These are phyloP conservation scores for Plasmodium fragile DNA, from an alignment of 169 alveolate species.

Conservation along the genomic window DNA sequence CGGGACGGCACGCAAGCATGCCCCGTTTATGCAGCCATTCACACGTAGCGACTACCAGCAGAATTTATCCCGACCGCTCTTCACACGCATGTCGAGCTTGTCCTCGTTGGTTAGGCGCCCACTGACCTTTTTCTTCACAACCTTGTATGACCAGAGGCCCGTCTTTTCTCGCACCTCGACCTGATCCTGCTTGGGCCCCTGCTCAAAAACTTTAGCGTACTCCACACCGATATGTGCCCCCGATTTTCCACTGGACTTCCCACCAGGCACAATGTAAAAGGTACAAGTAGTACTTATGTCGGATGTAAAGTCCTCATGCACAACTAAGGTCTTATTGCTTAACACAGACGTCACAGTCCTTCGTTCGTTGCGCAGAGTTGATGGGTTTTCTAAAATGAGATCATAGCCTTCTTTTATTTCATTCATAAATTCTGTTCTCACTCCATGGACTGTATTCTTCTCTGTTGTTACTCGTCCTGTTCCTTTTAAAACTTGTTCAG, in stretches of 20 bases:
- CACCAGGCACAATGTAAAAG: constrained; percentile 39
- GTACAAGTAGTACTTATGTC: constrained; percentile 83
- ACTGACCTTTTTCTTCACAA: constrained; percentile 80
- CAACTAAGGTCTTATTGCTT: constrained; percentile 80
- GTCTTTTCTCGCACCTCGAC: constrained; percentile 82
- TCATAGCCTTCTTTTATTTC: constrained; percentile 80
- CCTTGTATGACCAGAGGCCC: constrained; percentile 86
- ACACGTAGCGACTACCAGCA: constrained; percentile 77
- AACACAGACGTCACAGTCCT: constrained; percentile 76
- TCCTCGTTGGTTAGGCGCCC: constrained; percentile 84
- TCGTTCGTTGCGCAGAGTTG: constrained; percentile 78
- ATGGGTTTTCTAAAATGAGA: constrained; percentile 79
- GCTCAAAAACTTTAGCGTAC: constrained; percentile 50
- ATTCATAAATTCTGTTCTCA: constrained; percentile 82
- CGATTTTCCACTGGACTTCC: neutral
- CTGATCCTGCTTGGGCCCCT: constrained; percentile 33
- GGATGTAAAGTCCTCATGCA: constrained; percentile 79
- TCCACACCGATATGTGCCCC: constrained; percentile 1
- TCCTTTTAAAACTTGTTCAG: constrained; percentile 47
- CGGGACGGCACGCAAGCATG: neutral
- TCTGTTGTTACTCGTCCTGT: constrained; percentile 84
- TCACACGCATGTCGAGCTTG: constrained; percentile 82
- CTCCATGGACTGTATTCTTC: constrained; percentile 86
- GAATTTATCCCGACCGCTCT: constrained; percentile 83
- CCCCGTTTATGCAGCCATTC: neutral